phyloP scores from a whole-genome alignment of 768 basidiomycete species.

The Hysterangium stoloniferum region DNA sequence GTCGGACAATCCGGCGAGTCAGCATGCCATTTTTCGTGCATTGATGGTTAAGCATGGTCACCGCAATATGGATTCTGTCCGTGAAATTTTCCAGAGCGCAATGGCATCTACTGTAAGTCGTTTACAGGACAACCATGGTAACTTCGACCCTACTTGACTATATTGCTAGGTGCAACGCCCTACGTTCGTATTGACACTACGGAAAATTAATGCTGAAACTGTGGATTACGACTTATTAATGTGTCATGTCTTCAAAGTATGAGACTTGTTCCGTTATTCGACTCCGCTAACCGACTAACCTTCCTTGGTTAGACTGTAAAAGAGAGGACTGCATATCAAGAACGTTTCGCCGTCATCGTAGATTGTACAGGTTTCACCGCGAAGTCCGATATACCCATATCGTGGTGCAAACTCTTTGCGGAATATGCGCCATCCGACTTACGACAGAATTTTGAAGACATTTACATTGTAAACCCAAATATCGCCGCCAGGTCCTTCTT shows the following conservation, averaged over 20 bases:
- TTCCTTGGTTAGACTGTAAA: slow-evolving; percentile 36
- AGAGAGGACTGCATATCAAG: slow-evolving; percentile 20
- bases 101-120: slow-evolving; percentile 36
- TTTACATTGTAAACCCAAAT: slow-evolving; percentile 72
- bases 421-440: slow-evolving; percentile 70
- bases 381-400: slow-evolving; percentile 69
- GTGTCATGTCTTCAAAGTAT: slow-evolving; percentile 70
- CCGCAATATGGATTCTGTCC: slow-evolving; percentile 52
- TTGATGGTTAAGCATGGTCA: slow-evolving; percentile 59
- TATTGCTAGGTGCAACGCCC: slow-evolving; percentile 31
- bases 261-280: slow-evolving; percentile 9
- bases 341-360: slow-evolving; percentile 59
- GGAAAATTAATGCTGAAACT: slow-evolving; percentile 69
- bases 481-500: slow-evolving; percentile 63
- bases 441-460: slow-evolving; percentile 47
- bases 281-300: slow-evolving; percentile 15
- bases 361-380: slow-evolving; percentile 77
- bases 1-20: slow-evolving; percentile 35
- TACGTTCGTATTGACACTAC: slow-evolving; percentile 56
- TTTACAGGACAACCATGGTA: slow-evolving; percentile 22
- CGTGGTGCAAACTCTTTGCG: slow-evolving; percentile 72
- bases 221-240: slow-evolving; percentile 73
- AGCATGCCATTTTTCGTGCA: slow-evolving; percentile 60
- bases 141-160: neutral
- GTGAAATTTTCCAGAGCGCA: slow-evolving; percentile 57